Evolutionary conservation across 2,329 filamentous ascomycete species (phyloP), one percentile per base, ranked within the genome.

Genomic region (Penicillium olsonii): DNA sequence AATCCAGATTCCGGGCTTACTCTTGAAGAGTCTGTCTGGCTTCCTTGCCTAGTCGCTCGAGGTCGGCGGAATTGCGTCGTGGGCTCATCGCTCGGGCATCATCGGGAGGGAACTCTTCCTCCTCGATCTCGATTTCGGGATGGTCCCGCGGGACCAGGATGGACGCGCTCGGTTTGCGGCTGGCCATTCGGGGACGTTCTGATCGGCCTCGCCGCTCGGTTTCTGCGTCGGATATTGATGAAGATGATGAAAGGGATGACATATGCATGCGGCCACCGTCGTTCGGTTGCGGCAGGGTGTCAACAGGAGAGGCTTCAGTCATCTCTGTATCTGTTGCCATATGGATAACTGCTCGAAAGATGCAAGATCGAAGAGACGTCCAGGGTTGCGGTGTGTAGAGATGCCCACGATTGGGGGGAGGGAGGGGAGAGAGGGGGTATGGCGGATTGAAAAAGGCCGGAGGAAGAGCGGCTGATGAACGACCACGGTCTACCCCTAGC

Each of bases 71-170:
- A 57, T 90, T 96, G 63, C 92, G 79, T 60, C 92, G 80, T 2
- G 92, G 92, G 68, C 92, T 96, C 92, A 99, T 97, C 53, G 90
- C 88, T 64, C 92, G 80, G 54, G 94, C 92, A 69, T 96, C 92
- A 68, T 90, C 88, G 19, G 91, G 87, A 20, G 91, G 90, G 61
- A 91, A 88, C 55, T 89, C 81, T 54, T 87, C 82, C 56, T 90
- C 85, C 53, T 86, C 75, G 29, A 88, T 83, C 57, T 89, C 87
- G 53, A 90, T 84, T 51, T 87, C 84, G 17, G 82, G 84, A 62
- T 82, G 87, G 65, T 92, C 88, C 59, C 89, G 83, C 29, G 87
- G 87, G 33, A 95, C 87, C 56, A 92, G 88, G 57, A 94, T 87
- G 40, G 90, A 90, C 49, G 88, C 88, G 67, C 88, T 92, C 60